Conservation (phyloP, 352 stramenopile species). For the Globisporangium irregulare region DNA sequence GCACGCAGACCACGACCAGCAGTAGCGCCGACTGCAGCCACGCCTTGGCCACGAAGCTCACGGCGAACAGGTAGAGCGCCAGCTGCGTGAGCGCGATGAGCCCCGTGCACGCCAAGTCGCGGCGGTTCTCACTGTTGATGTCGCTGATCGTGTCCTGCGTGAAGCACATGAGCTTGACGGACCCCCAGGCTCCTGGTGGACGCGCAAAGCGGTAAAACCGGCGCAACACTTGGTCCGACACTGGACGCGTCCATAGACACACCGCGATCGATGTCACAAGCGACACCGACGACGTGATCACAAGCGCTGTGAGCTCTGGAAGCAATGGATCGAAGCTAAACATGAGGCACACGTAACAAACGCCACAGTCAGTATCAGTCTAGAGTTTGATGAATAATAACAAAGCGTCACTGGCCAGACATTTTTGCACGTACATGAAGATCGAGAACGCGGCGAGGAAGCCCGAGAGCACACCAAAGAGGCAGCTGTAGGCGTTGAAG, state of each 20-base stretch:
- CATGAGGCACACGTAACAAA: conserved; percentile 6
- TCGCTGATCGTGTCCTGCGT: conserved; percentile 37
- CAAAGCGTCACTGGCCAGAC: neutral
- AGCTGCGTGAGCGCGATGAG: conserved; percentile 64
- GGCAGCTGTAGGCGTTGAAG: conserved; percentile 67
- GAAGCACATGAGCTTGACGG: conserved; percentile 67
- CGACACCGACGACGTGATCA: conserved; percentile 62
- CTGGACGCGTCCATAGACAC: conserved; percentile 38
- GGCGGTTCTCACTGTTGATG: conserved; percentile 62
- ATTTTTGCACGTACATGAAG: conserved; percentile 53
- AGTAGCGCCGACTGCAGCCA: conserved; percentile 58
- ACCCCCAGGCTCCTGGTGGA: conserved; percentile 51
- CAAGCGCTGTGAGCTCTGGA: conserved; percentile 49
- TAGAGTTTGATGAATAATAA: neutral
- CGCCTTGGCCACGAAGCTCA: conserved; percentile 60
- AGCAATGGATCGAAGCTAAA: conserved; percentile 49
- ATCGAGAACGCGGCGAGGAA: conserved; percentile 51
- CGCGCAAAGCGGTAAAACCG: conserved; percentile 71
- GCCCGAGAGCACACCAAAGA: conserved; percentile 48
- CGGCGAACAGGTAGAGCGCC: conserved; percentile 60
- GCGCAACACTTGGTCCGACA: conserved; percentile 47
- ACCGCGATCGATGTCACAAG: conserved; percentile 36
- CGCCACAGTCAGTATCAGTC: neutral
- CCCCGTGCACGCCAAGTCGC: conserved; percentile 56
- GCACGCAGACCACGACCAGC: conserved; percentile 30